These are phyloP conservation scores for Lonicera japonica DNA, from an alignment of 129 eudicot species.

Conservation along the genomic window DNA sequence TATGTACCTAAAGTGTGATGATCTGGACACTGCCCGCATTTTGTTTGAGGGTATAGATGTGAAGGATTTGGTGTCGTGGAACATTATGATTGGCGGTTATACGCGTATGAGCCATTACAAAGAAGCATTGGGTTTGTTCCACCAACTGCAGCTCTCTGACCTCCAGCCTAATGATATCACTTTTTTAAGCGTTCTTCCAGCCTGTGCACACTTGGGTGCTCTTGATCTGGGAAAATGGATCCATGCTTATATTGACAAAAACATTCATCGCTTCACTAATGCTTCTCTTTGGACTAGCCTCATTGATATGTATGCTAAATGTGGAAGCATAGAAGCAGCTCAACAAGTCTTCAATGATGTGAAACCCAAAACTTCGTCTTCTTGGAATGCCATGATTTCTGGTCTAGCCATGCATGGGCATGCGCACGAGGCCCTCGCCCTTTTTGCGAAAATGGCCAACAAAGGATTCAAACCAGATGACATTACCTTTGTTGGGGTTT, in stretches of 20 bases:
- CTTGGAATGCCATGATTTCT: conserved; percentile 41
- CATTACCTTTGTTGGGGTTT: conserved; percentile 40
- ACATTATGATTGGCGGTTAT: conserved; percentile 54
- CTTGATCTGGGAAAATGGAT: conserved; percentile 58
- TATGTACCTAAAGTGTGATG: conserved; percentile 58
- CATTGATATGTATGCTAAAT: conserved; percentile 46
- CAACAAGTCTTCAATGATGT: conserved; percentile 28
- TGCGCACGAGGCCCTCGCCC: conserved; percentile 32
- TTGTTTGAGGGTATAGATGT: conserved; percentile 33
- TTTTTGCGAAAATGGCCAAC: conserved; percentile 28
- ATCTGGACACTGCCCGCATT: conserved; percentile 21
- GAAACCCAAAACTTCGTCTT: conserved; percentile 23
- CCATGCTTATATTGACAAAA: conserved; percentile 43
- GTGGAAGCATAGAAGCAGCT: conserved; percentile 45
- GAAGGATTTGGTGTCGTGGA: conserved; percentile 44
- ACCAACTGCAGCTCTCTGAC: conserved; percentile 28
- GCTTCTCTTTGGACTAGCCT: conserved; percentile 42
- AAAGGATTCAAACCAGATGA: conserved; percentile 40
- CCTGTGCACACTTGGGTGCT: conserved; percentile 55
- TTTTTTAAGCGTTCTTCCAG: conserved; percentile 34
- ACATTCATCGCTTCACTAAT: conserved; percentile 15
- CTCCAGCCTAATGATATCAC: conserved; percentile 43
- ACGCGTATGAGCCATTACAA: conserved; percentile 27
- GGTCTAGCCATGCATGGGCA: conserved; percentile 47
- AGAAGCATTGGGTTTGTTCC: conserved; percentile 39